Conservation (phyloP, 1,284 basidiomycete species). For the Hemileia vastatrix region DNA sequence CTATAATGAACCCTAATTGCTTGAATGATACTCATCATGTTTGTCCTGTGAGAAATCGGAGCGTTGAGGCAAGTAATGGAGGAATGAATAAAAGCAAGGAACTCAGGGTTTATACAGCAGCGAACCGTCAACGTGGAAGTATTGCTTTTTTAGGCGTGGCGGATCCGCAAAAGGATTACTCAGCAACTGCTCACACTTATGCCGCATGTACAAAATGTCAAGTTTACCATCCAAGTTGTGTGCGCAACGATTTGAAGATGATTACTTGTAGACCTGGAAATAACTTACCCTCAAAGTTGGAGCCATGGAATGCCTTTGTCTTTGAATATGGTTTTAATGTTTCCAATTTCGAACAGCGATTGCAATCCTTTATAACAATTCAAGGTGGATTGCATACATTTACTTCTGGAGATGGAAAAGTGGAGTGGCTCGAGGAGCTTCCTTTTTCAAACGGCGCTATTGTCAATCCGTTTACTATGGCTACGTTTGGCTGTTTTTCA, state of each 20-base stretch:
- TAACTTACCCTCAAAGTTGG: not conserved
- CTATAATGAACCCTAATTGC: not conserved
- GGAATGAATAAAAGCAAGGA: not conserved
- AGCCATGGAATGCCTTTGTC: not conserved
- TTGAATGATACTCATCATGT: not conserved
- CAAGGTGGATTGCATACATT: not conserved
- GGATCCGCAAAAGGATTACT: too few species aligned
- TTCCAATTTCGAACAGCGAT: not conserved
- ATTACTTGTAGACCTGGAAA: not conserved
- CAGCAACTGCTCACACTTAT: not conserved
- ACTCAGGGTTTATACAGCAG: not conserved
- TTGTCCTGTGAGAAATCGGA: not conserved
- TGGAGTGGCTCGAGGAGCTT: too few species aligned
- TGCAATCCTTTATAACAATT: not conserved
- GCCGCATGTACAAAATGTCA: not conserved
- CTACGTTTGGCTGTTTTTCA: not conserved
- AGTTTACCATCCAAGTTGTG: not conserved
- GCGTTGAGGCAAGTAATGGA: not conserved
- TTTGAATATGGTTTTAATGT: not conserved
- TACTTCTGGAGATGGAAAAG: too few species aligned
- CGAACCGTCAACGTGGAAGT: not conserved
- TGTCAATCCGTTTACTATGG: constrained; percentile 1
- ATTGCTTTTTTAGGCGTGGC: not conserved
- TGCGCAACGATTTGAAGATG: not conserved
- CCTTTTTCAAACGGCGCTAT: not conserved